These are phyloP conservation scores for Chenopodium suecicum DNA, from an alignment of 148 eudicot genomes.

Conservation along the genomic window DNA sequence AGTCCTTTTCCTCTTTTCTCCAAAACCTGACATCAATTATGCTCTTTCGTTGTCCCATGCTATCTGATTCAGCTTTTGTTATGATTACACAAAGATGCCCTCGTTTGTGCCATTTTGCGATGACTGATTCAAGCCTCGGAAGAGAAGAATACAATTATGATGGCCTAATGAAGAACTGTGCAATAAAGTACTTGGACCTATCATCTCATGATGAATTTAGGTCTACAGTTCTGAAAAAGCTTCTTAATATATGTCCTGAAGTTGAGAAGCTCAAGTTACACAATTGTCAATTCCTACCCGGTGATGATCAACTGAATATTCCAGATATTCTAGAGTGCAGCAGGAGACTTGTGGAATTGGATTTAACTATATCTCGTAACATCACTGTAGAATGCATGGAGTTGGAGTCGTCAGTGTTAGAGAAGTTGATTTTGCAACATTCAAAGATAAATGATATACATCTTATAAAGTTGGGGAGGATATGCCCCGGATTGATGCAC, in stretches of 20 bases:
- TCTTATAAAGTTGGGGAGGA: constrained; percentile 16
- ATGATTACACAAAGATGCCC: constrained; percentile 27
- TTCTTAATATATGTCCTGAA: constrained; percentile 22
- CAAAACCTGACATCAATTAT: constrained; percentile 10
- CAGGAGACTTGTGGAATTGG: constrained; percentile 6
- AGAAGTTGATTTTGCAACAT: constrained; percentile 4
- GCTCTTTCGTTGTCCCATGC: background rate
- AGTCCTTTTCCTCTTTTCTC: constrained; percentile 19
- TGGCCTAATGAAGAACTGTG: background rate
- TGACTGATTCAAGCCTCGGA: constrained; percentile 23
- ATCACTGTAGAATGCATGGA: background rate
- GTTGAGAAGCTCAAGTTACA: constrained; percentile 18
- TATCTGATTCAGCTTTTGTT: constrained; percentile 25
- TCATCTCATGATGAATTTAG: background rate
- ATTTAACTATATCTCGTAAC: background rate
- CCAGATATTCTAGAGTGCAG: constrained; percentile 22
- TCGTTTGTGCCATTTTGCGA: constrained; percentile 11
- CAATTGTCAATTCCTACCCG: background rate
- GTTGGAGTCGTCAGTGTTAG: constrained; percentile 9
- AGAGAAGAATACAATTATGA: constrained; percentile 15
- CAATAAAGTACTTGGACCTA: constrained; percentile 15
- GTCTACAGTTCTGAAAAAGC: constrained; percentile 2
- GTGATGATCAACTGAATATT: constrained; percentile 7
- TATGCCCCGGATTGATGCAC: constrained; percentile 14
- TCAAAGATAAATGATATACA: constrained; percentile 24